Evolutionary conservation across 176 grass and related monocot species (phyloP), one percentile per base, ranked within the genome.

Genomic region (Olyra latifolia): DNA sequence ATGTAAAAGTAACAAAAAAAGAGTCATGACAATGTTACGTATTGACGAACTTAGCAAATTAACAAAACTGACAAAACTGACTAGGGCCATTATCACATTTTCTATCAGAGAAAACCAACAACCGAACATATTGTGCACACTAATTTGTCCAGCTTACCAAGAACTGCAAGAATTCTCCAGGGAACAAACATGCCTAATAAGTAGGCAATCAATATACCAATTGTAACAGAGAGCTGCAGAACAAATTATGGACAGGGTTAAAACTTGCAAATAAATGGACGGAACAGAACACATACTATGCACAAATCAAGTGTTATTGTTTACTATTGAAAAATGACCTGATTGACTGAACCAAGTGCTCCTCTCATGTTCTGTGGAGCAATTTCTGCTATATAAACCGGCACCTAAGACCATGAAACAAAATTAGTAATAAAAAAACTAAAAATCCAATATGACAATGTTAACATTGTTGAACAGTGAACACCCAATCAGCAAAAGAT

Each of bases 341-440:
- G 93, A 88, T 93, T 91, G 50, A 99, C 90, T 52, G 92, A 50
- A 39, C 93, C 96, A 64, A 99, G 96, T 71, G 76, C 84, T 72
- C 96, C 96, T 88, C 96, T 93, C 86, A 90, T 85, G 58, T 93
- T 94, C 27, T 99, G 92, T n/a, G 96, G 93, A 49, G 90, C 73
- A 40, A 99, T 99, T 90, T 99, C 96, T 43, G 92, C 90, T 86
- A 95, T 99, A 68, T 99, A 99, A 62, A 99, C 96, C 45, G 96
- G 96, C 75, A 95, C 90, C 90, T 99, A 72, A 75, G 14, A 85
- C 14, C 73, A 84, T 6, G 58, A 72, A 77, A 89, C 32, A 58
- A 23, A 72, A 48, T 30, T 66, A n/a, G n/a, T 23, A 77, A 65
- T 57, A 47, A 71, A 13, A 81, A 65, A 58, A n/a, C 24, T 57